A percentile compares a stretch with the other conserved stretches of the same genome.
These are phyloP conservation scores for Kodamaea neixiangensis DNA, from an alignment of 805 yeast genomes.

Conservation along the genomic window DNA sequence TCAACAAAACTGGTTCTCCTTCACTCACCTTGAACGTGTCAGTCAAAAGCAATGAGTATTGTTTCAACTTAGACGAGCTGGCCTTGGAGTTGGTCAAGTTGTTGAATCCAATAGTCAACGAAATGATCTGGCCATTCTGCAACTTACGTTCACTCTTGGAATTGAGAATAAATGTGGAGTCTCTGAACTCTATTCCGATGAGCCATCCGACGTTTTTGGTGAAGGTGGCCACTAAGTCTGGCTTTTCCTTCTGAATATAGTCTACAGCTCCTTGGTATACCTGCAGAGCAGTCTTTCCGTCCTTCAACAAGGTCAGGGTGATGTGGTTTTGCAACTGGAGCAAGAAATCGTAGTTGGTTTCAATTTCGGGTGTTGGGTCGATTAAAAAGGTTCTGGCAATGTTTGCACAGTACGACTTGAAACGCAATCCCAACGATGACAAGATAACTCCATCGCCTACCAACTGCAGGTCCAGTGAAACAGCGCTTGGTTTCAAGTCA, in stretches of 20 bases:
- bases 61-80: conserved; percentile 51
- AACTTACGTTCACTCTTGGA: conserved; percentile 69
- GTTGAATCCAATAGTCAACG: conserved; percentile 76
- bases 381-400: conserved; percentile 85
- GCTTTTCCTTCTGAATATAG: conserved; percentile 55
- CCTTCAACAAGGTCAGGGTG: conserved; percentile 53
- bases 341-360: conserved; percentile 74
- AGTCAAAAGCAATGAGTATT: conserved; percentile 70
- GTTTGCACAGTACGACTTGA: conserved; percentile 86
- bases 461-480: conserved; percentile 63
- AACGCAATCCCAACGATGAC: conserved; percentile 82
- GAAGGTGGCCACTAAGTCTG: conserved; percentile 64
- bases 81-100: conserved; percentile 52
- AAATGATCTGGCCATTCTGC: conserved; percentile 71
- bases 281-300: conserved; percentile 66
- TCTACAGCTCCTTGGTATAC: conserved; percentile 66
- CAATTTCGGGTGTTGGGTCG: conserved; percentile 82
- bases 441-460: conserved; percentile 75
- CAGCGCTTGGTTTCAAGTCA: conserved; percentile 82
- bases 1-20: conserved; percentile 62
- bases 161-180: conserved; percentile 70
- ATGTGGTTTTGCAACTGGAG: conserved; percentile 68
- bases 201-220: conserved; percentile 85
- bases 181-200: conserved; percentile 88
- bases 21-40: conserved; percentile 78